Percentiles rank a stretch among this genome's conserved stretches.
phyloP scores from a whole-genome alignment of 108 stramenopile species.

The Nitzschia putrida region DNA sequence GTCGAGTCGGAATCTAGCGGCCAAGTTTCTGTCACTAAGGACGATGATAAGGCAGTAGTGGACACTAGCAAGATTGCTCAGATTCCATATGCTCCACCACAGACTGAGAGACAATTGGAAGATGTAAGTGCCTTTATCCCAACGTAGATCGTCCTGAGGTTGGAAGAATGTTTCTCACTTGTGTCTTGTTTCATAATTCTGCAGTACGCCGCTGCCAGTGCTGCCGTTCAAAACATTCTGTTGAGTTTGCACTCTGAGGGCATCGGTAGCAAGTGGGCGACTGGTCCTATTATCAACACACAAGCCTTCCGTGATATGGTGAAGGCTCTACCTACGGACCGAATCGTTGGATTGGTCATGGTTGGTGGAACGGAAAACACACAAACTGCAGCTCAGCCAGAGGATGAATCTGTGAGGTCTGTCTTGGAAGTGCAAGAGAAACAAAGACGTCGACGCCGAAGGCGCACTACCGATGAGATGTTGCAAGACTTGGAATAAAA shows the following conservation, averaged over 20 bases:
- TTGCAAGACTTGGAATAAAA: background rate
- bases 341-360: constrained; percentile 74
- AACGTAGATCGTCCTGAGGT: background rate
- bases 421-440: background rate
- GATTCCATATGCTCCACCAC: constrained; percentile 56
- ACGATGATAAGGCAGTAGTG: constrained; percentile 26
- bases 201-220: constrained; percentile 69
- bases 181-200: background rate
- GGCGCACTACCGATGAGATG: background rate
- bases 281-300: constrained; percentile 68
- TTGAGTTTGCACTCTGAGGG: constrained; percentile 67
- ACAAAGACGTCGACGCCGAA: constrained; percentile 5
- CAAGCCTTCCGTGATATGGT: constrained; percentile 70
- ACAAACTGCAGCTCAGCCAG: background rate
- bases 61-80: no score
- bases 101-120: constrained; percentile 63
- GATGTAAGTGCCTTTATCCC: constrained; percentile 40
- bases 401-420: no score
- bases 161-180: background rate
- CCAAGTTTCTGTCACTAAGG: background rate
- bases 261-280: constrained; percentile 72
- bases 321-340: constrained; percentile 44
- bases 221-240: constrained; percentile 72
- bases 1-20: no score
- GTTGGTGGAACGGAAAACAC: constrained; percentile 39